Base-by-base conservation (phyloP, 2,329 filamentous ascomycete genomes). In the Geoglossum cookeanum region DNA sequence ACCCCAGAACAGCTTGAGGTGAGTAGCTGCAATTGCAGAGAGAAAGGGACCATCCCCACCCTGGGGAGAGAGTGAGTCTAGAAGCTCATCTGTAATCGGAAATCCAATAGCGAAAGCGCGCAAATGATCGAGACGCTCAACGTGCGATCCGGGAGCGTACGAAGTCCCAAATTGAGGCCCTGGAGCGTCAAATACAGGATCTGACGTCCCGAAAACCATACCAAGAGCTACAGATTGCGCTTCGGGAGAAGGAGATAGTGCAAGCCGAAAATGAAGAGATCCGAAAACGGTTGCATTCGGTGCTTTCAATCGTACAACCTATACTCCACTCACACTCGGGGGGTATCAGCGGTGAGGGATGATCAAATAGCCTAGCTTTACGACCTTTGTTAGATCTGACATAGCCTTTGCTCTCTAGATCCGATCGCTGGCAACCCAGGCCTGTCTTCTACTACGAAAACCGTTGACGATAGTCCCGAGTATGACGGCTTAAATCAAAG, bases 1-100 rank as follows among this genome's bases (percentile, higher is more conserved):
- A 94, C 87, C 9, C 85, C 88, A 4, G 85, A 90, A 60, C 90
- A 95, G 70, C 78, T 95, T 59, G 87, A 85, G 33, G 78, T 77
- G 60, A 80, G 80, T 65, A 45, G 42, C 42, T 22, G 9, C n/a
- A 13, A 13, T 22, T 17, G 15, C 42, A 5, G 42, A 6, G 15
- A 2, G 4, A 17, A 45, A 42, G 1, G n/a, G 39, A 2, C 22
- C 22, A 22, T 22, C 13, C 13, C 13, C n/a, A 9, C n/a, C 2
- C 13, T 37, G 39, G 39, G 13, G n/a, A 42, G 39, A 15, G 39
- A 42, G 4, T 42, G 39, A 77, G 80, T 65, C 72, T 77, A 60
- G 77, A 80, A 66, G 77, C 77, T 57, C 77, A 80, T 64, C 8
- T 72, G 77, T 61, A 77, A 75, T 54, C 80, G 79, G 61, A 74